phyloP scores from a whole-genome alignment of 495 filamentous ascomycete species.

The Lasiosphaeria hispida region DNA sequence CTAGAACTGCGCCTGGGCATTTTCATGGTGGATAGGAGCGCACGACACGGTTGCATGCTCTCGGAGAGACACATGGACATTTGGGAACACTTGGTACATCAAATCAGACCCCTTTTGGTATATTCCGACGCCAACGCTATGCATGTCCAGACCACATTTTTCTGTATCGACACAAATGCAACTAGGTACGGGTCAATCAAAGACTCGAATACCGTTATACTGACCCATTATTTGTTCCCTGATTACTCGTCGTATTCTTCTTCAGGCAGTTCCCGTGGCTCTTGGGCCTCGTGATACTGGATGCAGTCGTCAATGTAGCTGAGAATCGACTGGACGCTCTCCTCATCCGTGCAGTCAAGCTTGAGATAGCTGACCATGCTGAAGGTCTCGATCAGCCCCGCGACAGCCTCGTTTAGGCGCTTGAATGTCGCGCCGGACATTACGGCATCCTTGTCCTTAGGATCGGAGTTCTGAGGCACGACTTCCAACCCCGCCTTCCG shows the following conservation, averaged over 20 bases:
- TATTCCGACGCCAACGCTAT: constrained; percentile 54
- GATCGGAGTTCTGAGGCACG: constrained; percentile 49
- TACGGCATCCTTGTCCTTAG: constrained; percentile 59
- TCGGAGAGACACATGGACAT: neutral
- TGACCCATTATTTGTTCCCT: neutral
- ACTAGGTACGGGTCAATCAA: too few species aligned
- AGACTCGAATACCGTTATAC: too few species aligned
- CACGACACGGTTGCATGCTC: neutral
- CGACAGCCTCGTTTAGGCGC: constrained; percentile 79
- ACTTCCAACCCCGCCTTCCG: constrained; percentile 38
- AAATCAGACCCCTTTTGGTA: constrained; percentile 9
- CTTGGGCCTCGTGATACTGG: constrained; percentile 94
- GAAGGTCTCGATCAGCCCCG: constrained; percentile 88
- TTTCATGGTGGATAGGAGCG: constrained; percentile 2
- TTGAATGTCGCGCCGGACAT: constrained; percentile 78
- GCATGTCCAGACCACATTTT: constrained; percentile 19
- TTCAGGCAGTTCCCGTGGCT: constrained; percentile 82
- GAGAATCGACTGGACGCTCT: constrained; percentile 84
- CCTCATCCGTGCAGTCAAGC: constrained; percentile 87
- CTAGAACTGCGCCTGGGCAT: neutral
- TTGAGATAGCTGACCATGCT: constrained; percentile 95
- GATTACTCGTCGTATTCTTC: constrained; percentile 61
- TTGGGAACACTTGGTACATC: neutral
- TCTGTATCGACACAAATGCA: neutral
- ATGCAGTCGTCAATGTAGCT: constrained; percentile 97